Evolutionary conservation across 2,329 filamentous ascomycete species (phyloP).

Genomic region (Knufia fluminis): DNA sequence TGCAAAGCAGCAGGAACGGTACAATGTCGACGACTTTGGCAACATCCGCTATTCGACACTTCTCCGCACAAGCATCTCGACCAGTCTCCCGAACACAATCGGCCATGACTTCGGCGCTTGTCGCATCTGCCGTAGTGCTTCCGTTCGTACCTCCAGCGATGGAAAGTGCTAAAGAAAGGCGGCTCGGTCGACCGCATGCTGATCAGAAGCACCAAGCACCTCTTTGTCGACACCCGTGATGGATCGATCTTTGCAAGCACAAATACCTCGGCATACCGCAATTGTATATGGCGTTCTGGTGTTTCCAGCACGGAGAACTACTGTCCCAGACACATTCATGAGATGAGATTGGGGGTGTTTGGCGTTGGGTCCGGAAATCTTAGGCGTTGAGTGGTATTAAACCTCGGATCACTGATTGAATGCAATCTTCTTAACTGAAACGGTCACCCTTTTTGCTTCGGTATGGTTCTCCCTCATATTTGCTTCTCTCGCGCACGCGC

Average conservation of each 20-base stretch:
- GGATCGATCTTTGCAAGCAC: neutral
- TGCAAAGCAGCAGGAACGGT: neutral
- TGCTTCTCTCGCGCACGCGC: constrained; percentile 66
- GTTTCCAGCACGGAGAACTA: neutral
- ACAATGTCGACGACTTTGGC: constrained; percentile 1
- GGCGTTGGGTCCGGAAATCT: neutral
- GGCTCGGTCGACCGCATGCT: constrained; percentile 29
- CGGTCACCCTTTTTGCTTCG: constrained; percentile 75
- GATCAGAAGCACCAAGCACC: constrained; percentile 28
- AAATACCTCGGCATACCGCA: neutral
- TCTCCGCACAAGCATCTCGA: constrained; percentile 32
- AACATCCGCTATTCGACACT: constrained; percentile 30
- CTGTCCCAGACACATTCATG: neutral
- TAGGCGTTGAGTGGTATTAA: too few species aligned
- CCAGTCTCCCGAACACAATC: constrained; percentile 16
- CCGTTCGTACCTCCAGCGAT: constrained; percentile 40
- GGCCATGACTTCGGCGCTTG: constrained; percentile 27
- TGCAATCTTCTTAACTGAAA: constrained; percentile 48
- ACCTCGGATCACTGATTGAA: neutral
- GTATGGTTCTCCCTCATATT: constrained; percentile 80
- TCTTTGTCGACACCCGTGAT: constrained; percentile 20
- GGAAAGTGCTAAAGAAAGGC: constrained; percentile 36
- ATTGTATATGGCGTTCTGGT: neutral
- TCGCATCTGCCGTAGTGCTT: constrained; percentile 35
- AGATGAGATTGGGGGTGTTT: neutral